phyloP scores from a whole-genome alignment of 257 asterid species.

The Ocimum tenuiflorum region DNA sequence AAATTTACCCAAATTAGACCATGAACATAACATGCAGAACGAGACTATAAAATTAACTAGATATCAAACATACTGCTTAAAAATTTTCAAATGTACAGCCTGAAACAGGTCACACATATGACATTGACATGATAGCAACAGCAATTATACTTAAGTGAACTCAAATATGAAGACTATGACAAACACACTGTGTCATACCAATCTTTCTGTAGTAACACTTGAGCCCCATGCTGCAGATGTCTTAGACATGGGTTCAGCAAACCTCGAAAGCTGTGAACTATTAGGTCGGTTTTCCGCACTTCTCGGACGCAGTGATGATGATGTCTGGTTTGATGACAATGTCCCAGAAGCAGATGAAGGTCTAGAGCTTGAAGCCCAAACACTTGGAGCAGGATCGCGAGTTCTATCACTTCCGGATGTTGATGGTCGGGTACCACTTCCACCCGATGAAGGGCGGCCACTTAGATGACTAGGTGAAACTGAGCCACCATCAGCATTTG shows the following conservation, averaged over 20 bases:
- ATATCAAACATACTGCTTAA: neutral
- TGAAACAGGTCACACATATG: neutral
- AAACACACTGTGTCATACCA: constrained; percentile 43
- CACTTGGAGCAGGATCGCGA: constrained; percentile 33
- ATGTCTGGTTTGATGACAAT: no score
- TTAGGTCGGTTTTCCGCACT: no score
- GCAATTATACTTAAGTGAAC: neutral
- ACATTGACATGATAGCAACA: constrained; percentile 4
- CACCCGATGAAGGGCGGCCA: constrained; percentile 89
- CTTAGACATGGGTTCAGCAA: no score
- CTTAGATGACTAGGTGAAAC: constrained; percentile 66
- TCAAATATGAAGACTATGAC: neutral
- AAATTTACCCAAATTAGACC: constrained; percentile 15
- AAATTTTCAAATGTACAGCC: no score
- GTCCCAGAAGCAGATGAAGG: constrained; percentile 94
- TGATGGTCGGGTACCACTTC: constrained; percentile 91
- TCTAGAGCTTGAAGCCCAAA: no score
- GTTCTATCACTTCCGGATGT: constrained; percentile 47
- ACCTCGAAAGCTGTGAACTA: no score
- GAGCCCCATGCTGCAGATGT: constrained; percentile 57
- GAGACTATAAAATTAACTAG: neutral
- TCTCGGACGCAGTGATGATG: no score
- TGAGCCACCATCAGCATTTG: constrained; percentile 69
- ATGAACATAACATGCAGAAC: constrained; percentile 13
- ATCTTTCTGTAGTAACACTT: constrained; percentile 50